Percentiles rank a stretch among this genome's conserved stretches.
Evolutionary conservation across 2,329 filamentous ascomycete genomes (phyloP).

Genomic region (Zymoseptoria brevis): DNA sequence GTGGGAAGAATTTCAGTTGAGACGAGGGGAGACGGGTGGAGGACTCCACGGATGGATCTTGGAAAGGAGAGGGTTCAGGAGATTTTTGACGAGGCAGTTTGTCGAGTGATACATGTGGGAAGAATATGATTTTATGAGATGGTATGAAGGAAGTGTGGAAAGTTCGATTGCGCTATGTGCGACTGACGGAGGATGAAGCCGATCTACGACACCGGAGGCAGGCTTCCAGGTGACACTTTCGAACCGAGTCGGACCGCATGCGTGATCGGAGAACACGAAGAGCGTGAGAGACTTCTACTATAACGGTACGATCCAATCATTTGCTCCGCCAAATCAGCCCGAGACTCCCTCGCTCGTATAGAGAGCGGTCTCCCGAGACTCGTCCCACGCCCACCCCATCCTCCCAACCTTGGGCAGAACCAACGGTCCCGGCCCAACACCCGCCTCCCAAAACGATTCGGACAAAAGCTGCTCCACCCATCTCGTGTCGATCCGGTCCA

Average conservation of each 20-base stretch:
- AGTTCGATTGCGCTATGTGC: not conserved
- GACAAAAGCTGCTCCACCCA: not conserved
- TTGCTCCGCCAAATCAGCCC: no score
- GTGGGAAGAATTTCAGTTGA: constrained; percentile 30
- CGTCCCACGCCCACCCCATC: no score
- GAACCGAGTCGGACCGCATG: no score
- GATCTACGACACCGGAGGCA: no score
- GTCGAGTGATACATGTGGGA: constrained; percentile 17
- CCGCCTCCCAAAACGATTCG: not conserved
- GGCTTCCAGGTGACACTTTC: no score
- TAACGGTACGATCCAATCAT: no score
- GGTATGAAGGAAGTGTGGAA: not conserved
- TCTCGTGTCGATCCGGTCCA: not conserved
- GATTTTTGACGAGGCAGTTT: constrained; percentile 29
- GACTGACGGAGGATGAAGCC: no score
- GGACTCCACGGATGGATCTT: constrained; percentile 19
- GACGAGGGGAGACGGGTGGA: constrained; percentile 11
- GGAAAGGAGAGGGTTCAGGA: constrained; percentile 26
- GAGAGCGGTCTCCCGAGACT: no score
- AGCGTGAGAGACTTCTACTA: no score
- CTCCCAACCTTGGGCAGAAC: not conserved
- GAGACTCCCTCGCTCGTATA: no score
- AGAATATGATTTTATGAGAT: no score
- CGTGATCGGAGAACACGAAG: no score
- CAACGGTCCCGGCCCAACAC: not conserved